Evolutionary conservation across 2,329 filamentous ascomycete genomes (phyloP).

Genomic region (Fusarium ramigenum): DNA sequence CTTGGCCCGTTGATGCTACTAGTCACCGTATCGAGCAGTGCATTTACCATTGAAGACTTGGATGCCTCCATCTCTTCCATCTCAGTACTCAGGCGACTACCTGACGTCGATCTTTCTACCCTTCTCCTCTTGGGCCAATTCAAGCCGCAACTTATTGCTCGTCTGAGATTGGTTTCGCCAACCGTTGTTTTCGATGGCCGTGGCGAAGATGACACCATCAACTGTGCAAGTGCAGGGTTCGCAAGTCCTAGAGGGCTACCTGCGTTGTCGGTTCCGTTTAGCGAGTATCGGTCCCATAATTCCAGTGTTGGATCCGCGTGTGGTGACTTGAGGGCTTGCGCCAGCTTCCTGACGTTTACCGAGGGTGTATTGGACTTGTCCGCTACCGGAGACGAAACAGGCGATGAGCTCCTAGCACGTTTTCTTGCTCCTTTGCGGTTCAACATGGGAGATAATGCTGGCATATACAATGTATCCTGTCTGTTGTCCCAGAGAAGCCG

Average conservation of each 20-base stretch:
- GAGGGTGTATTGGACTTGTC: constrained; percentile 56
- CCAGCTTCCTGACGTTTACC: constrained; percentile 67
- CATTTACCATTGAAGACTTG: constrained; percentile 67
- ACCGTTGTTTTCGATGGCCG: constrained; percentile 60
- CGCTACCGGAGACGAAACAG: constrained; percentile 70
- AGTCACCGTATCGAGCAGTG: constrained; percentile 73
- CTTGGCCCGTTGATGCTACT: constrained; percentile 59
- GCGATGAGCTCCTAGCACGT: constrained; percentile 78
- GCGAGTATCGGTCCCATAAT: constrained; percentile 79
- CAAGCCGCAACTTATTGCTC: constrained; percentile 74
- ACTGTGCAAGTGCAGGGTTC: constrained; percentile 69
- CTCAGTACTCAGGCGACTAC: constrained; percentile 46
- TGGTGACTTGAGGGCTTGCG: constrained; percentile 70
- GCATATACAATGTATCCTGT: constrained; percentile 52
- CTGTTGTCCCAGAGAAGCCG: constrained; percentile 69
- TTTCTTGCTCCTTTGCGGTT: constrained; percentile 67
- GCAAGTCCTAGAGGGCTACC: constrained; percentile 56
- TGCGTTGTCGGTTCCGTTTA: constrained; percentile 53
- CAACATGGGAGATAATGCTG: constrained; percentile 59
- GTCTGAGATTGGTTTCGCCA: constrained; percentile 59
- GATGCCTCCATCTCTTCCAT: constrained; percentile 57
- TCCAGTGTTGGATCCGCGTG: constrained; percentile 78
- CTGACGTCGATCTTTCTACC: constrained; percentile 58
- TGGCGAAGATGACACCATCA: constrained; percentile 77
- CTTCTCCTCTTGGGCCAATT: constrained; percentile 78